Conservation (phyloP, 768 basidiomycete genomes). For the Tephrocybe rancida region DNA sequence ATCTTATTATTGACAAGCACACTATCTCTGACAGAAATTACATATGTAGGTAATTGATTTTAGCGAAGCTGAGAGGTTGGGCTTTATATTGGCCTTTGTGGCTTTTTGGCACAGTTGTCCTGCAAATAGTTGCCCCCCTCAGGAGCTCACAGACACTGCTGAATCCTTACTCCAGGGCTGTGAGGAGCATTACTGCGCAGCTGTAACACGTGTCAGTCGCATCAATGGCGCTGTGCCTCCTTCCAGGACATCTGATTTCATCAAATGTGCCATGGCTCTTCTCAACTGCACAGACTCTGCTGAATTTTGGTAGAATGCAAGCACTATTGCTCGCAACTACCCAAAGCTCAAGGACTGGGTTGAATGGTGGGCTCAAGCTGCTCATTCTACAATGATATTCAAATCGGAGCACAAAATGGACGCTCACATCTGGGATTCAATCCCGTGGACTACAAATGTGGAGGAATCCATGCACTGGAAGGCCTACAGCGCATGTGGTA, state of each 20-base stretch:
- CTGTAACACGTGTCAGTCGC: constrained; percentile 24
- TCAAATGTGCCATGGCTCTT: not conserved
- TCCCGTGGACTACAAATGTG: constrained; percentile 35
- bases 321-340: constrained; percentile 19
- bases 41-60: constrained; percentile 11
- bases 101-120: constrained; percentile 15
- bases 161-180: constrained; percentile 25
- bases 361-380: constrained; percentile 31
- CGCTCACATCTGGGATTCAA: constrained; percentile 27
- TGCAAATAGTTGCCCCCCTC: constrained; percentile 11
- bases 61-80: constrained; percentile 7
- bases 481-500: constrained; percentile 29
- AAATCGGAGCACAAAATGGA: constrained; percentile 29
- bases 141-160: constrained; percentile 24
- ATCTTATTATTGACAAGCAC: constrained; percentile 25
- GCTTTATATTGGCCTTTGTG: constrained; percentile 1
- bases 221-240: constrained; percentile 26
- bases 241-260: not conserved
- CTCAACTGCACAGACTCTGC: not conserved
- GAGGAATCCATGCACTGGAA: constrained; percentile 38
- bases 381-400: constrained; percentile 32
- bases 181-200: constrained; percentile 28
- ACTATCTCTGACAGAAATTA: not conserved
- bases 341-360: constrained; percentile 27
- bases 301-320: constrained; percentile 9